Evolutionary conservation across 164 flowering plant genomes (phyloP).

Genomic region (Vitis cinerea): DNA sequence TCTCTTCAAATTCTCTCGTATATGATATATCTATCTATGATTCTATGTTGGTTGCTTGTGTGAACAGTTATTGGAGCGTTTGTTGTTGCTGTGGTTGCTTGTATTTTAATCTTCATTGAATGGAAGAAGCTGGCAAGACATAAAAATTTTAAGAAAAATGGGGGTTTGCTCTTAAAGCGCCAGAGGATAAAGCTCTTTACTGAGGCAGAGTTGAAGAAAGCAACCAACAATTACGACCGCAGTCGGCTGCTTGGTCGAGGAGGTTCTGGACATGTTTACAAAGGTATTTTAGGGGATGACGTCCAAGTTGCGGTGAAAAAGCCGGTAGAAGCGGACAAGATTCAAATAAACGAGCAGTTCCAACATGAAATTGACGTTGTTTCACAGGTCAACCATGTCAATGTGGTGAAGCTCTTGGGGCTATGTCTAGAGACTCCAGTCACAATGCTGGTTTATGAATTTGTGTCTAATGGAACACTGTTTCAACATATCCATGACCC

Average conservation of each 20-base stretch:
- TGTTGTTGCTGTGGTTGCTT: background rate
- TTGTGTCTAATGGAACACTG: slow-evolving; percentile 4
- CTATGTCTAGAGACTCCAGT: slow-evolving; percentile 10
- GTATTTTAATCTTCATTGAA: background rate
- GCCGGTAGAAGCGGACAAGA: background rate
- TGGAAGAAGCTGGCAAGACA: background rate
- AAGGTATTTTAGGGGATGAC: background rate
- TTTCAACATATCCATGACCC: slow-evolving; percentile 1
- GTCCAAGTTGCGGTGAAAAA: background rate
- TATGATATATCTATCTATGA: too few relatives aligned
- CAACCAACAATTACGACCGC: slow-evolving; percentile 1
- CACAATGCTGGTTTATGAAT: slow-evolving; percentile 7
- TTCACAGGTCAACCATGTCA: slow-evolving; percentile 5
- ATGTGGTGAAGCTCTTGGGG: slow-evolving; percentile 4
- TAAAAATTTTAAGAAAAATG: slow-evolving; percentile 1
- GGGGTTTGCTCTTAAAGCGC: slow-evolving; percentile 3
- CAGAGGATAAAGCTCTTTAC: background rate
- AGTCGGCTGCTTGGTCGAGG: background rate
- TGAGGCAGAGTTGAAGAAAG: background rate
- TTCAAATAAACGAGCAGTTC: background rate
- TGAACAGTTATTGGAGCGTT: background rate
- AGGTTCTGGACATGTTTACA: background rate
- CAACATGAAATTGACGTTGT: background rate
- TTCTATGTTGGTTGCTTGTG: too few relatives aligned
- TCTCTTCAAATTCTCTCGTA: too few relatives aligned